A percentile compares a stretch with the other conserved stretches of the same genome.
Evolutionary conservation across 2,329 filamentous ascomycete genomes (phyloP).

Genomic region (Pestalotiopsis sp.): DNA sequence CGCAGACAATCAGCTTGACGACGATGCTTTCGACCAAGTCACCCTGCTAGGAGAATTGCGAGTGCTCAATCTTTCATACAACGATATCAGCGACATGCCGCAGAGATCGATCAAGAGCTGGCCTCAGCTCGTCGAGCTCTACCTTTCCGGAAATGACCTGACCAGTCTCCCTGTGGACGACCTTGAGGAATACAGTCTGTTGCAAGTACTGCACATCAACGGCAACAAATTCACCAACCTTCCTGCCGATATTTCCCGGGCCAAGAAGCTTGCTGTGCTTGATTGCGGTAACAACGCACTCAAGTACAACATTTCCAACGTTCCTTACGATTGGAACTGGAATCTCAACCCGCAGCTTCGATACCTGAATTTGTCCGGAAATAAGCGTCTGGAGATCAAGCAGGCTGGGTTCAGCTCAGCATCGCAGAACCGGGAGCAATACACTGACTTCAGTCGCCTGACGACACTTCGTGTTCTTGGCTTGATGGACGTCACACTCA

Average conservation of each 20-base stretch:
- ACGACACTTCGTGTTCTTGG: slow-evolving; percentile 84
- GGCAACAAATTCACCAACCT: slow-evolving; percentile 97
- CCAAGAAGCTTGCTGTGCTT: slow-evolving; percentile 86
- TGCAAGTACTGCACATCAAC: slow-evolving; percentile 93
- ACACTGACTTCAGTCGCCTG: slow-evolving; percentile 86
- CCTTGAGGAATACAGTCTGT: slow-evolving; percentile 81
- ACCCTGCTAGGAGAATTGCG: slow-evolving; percentile 80
- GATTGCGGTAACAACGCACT: slow-evolving; percentile 94
- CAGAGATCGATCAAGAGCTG: slow-evolving; percentile 85
- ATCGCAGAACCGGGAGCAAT: slow-evolving; percentile 66
- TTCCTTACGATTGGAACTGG: slow-evolving; percentile 99
- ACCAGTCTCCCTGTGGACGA: slow-evolving; percentile 92
- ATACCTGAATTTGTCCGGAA: slow-evolving; percentile 94
- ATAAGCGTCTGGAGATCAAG: slow-evolving; percentile 93
- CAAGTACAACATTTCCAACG: slow-evolving; percentile 99
- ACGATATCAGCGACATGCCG: slow-evolving; percentile 90
- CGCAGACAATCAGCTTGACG: slow-evolving; percentile 91
- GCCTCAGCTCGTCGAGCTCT: slow-evolving; percentile 88
- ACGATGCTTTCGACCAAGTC: slow-evolving; percentile 93
- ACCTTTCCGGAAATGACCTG: slow-evolving; percentile 92
- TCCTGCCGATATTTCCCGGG: slow-evolving; percentile 91
- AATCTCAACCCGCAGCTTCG: slow-evolving; percentile 95
- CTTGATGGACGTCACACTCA: slow-evolving; percentile 97
- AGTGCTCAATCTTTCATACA: slow-evolving; percentile 92
- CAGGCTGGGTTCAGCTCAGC: slow-evolving; percentile 57